Conservation (phyloP, 371 early-diverging fungal species). For the Zopfochytrium polystomum region DNA sequence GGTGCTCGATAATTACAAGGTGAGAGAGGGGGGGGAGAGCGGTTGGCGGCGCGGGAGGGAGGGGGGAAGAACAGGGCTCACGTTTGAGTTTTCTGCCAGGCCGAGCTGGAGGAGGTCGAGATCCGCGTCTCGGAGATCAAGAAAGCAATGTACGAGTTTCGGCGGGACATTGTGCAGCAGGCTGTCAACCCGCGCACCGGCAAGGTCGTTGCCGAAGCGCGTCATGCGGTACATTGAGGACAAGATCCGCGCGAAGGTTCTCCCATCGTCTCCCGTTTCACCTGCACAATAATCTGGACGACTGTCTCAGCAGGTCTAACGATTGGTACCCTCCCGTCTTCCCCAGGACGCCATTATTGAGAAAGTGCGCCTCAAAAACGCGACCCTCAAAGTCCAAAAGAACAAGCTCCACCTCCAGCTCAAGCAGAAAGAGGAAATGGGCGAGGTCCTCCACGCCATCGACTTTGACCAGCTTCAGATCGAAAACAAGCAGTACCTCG, state of each 20-base stretch:
- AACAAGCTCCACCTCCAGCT: conserved; percentile 57
- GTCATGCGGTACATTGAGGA: conserved; percentile 56
- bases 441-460: conserved; percentile 61
- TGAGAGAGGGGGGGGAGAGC: conserved; percentile 2
- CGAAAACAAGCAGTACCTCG: conserved; percentile 58
- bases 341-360: conserved; percentile 53
- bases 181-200: conserved; percentile 50
- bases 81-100: conserved; percentile 17
- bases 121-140: conserved; percentile 47
- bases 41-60: neutral
- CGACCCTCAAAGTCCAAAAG: conserved; percentile 52
- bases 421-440: conserved; percentile 62
- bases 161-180: conserved; percentile 47
- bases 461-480: conserved; percentile 63
- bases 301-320: neutral
- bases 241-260: conserved; percentile 46
- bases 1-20: conserved; percentile 47
- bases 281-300: no score
- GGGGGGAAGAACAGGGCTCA: neutral
- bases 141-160: conserved; percentile 54
- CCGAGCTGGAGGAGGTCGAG: conserved; percentile 56
- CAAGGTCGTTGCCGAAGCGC: conserved; percentile 55
- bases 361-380: conserved; percentile 56
- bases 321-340: neutral
- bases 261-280: neutral